Percentiles rank a stretch among this genome's conserved stretches.
These are phyloP conservation scores for Fusarium compactum DNA, from an alignment of 2,329 filamentous ascomycete genomes.

Conservation along the genomic window DNA sequence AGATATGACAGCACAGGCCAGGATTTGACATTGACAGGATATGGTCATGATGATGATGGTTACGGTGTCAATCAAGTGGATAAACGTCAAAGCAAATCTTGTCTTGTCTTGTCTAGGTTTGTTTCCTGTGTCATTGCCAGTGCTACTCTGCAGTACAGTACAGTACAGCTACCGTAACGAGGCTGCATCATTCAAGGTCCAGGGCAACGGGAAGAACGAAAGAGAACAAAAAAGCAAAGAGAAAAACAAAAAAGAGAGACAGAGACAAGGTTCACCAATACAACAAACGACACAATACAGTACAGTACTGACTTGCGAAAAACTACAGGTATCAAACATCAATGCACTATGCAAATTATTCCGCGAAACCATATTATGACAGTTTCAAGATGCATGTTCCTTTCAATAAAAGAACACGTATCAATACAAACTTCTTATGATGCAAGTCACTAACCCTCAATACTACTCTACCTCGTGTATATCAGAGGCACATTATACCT, in stretches of 20 bases:
- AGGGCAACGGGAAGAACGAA: constrained; percentile 7
- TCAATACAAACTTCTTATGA: background rate
- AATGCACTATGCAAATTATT: background rate
- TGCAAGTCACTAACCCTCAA: background rate
- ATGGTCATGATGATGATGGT: constrained; percentile 5
- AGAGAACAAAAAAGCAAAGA: background rate
- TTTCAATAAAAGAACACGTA: background rate
- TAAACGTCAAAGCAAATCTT: constrained; percentile 18
- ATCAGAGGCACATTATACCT: background rate
- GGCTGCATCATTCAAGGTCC: constrained; percentile 9
- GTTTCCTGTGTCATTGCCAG: constrained; percentile 7
- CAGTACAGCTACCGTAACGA: background rate
- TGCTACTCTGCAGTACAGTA: background rate
- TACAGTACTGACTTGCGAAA: background rate
- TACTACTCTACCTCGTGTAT: constrained; percentile 6
- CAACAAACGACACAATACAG: background rate
- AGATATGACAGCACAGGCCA: constrained; percentile 1
- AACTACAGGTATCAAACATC: background rate
- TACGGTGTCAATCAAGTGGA: constrained; percentile 26
- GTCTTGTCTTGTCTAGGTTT: constrained; percentile 19
- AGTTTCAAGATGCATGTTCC: constrained; percentile 8
- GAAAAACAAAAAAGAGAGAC: background rate
- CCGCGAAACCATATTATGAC: background rate
- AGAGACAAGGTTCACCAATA: constrained; percentile 15
- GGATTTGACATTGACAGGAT: background rate